These are phyloP conservation scores for Hippophae tibetana DNA, from an alignment of 306 rosid species.

Conservation along the genomic window DNA sequence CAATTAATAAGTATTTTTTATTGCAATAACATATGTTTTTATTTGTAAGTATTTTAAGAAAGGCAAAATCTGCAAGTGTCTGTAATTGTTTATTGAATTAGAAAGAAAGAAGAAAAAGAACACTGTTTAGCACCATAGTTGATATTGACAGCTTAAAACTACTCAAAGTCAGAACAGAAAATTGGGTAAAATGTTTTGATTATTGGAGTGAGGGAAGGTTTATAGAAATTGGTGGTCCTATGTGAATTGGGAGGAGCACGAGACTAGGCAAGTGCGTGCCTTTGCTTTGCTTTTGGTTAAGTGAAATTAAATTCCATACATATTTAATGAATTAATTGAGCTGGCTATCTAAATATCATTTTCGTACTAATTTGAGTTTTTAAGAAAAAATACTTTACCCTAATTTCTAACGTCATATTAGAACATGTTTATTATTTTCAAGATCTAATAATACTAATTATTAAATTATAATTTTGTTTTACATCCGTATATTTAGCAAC, in stretches of 20 bases:
- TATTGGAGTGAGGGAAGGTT: slow-evolving; percentile 23
- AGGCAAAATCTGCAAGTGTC: too few species aligned
- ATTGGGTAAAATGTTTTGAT: background rate
- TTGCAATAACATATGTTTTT: background rate
- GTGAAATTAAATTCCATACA: slow-evolving; percentile 19
- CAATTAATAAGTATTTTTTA: too few species aligned
- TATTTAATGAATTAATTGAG: slow-evolving; percentile 15
- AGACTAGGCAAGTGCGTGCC: slow-evolving; percentile 50
- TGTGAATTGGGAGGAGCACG: slow-evolving; percentile 51
- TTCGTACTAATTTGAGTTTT: too few species aligned
- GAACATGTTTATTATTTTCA: too few species aligned
- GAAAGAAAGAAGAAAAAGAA: slow-evolving; percentile 13
- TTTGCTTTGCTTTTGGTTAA: slow-evolving; percentile 36
- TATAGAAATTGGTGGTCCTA: slow-evolving; percentile 30
- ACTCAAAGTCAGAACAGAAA: slow-evolving; percentile 18
- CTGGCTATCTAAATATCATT: background rate
- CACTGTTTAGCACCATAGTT: slow-evolving; percentile 23
- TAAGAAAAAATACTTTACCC: too few species aligned
- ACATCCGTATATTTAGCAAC: too few species aligned
- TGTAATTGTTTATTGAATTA: background rate
- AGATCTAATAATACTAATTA: too few species aligned
- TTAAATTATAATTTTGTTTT: too few species aligned
- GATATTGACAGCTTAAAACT: slow-evolving; percentile 29
- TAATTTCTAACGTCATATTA: too few species aligned
- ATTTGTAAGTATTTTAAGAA: background rate